Percentiles rank a stretch among this genome's conserved stretches.
Evolutionary conservation across 495 filamentous ascomycete genomes (phyloP).

Genomic region (Talaromyces borbonicus): DNA sequence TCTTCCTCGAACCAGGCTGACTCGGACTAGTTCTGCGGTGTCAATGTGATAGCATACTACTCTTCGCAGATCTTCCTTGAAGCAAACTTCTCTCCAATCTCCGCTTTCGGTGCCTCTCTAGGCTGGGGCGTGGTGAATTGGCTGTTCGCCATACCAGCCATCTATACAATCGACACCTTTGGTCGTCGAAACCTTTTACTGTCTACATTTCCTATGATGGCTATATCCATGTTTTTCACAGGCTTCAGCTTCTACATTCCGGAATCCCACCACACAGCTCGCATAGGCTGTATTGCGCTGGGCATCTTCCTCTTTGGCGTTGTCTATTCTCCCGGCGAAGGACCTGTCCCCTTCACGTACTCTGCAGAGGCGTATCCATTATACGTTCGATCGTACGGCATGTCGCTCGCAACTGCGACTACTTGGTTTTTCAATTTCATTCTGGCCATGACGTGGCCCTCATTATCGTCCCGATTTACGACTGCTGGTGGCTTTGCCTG

Average conservation of each 20-base stretch:
- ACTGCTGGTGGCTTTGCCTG: constrained; percentile 43
- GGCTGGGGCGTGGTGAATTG: constrained; percentile 75
- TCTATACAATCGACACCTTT: constrained; percentile 77
- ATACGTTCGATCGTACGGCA: constrained; percentile 61
- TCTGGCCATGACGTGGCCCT: constrained; percentile 49
- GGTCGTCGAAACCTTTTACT: constrained; percentile 73
- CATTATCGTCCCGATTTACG: constrained; percentile 42
- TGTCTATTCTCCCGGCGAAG: constrained; percentile 71
- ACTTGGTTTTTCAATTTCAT: constrained; percentile 47
- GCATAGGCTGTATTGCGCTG: constrained; percentile 49
- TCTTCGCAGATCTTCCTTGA: constrained; percentile 43
- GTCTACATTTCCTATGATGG: constrained; percentile 69
- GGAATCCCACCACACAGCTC: constrained; percentile 29
- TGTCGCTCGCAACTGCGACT: constrained; percentile 58
- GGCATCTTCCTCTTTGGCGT: constrained; percentile 69
- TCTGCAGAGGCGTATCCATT: constrained; percentile 73
- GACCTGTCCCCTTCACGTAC: constrained; percentile 78
- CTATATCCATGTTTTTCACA: constrained; percentile 62
- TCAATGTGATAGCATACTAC: constrained; percentile 55
- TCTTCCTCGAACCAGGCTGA: background rate
- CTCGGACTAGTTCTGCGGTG: constrained; percentile 38
- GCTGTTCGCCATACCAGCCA: constrained; percentile 65
- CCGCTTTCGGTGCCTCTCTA: constrained; percentile 56
- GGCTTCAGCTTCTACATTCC: constrained; percentile 75
- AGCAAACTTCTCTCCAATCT: constrained; percentile 38